Evolutionary conservation across 345 rosid genomes (phyloP).

Genomic region (Fremontodendron californicum): DNA sequence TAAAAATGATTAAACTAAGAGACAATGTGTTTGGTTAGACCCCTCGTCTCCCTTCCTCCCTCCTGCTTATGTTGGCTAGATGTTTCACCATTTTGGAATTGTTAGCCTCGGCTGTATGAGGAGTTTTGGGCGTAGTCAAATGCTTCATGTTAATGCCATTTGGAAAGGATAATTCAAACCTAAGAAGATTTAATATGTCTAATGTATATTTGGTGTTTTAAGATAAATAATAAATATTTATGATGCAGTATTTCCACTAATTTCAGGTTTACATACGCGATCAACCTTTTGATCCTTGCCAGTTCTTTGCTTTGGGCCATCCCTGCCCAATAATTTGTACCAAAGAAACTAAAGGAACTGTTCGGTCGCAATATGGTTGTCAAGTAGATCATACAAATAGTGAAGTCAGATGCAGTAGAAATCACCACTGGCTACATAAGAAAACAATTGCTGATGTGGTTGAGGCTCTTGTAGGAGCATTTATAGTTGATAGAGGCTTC

Average conservation of each 20-base stretch:
- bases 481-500: conserved; percentile 87
- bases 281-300: conserved; percentile 70
- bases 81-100: conserved; percentile 8
- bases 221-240: not conserved
- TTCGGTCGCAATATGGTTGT: conserved; percentile 38
- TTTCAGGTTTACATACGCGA: conserved; percentile 85
- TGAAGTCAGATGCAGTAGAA: conserved; percentile 71
- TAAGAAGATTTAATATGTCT: not conserved
- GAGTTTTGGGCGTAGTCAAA: not conserved
- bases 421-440: conserved; percentile 77
- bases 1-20: not conserved
- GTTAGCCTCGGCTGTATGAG: not conserved
- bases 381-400: conserved; percentile 27
- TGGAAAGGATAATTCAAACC: not conserved
- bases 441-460: conserved; percentile 89
- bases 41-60: not conserved
- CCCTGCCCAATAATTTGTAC: conserved; percentile 64
- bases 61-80: not conserved
- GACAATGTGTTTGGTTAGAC: not conserved
- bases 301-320: conserved; percentile 76
- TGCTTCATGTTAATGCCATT: not conserved
- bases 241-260: not conserved
- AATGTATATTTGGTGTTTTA: not conserved
- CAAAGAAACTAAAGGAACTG: conserved; percentile 33
- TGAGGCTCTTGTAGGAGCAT: conserved; percentile 92